These are phyloP conservation scores for Verticillium dahliae DNA, from an alignment of 2,329 filamentous ascomycete genomes.

Conservation along the genomic window DNA sequence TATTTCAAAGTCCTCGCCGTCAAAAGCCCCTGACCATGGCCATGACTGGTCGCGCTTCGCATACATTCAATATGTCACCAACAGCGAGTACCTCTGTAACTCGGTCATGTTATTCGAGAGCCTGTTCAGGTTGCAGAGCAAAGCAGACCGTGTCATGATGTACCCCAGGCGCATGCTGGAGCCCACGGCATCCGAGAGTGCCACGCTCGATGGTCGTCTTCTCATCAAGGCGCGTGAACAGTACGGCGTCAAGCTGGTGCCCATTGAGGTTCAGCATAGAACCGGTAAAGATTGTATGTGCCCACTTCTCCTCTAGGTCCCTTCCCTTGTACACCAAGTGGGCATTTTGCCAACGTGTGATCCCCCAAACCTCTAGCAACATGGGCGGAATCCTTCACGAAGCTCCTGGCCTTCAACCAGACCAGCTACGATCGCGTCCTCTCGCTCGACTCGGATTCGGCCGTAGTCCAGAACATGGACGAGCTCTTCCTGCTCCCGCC, in stretches of 20 bases:
- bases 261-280: constrained; percentile 31
- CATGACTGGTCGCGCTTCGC: constrained; percentile 37
- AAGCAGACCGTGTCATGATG: constrained; percentile 37
- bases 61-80: constrained; percentile 42
- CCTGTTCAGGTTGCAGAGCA: constrained; percentile 31
- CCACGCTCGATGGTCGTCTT: constrained; percentile 22
- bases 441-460: constrained; percentile 54
- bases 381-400: constrained; percentile 60
- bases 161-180: constrained; percentile 33
- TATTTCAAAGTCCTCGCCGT: neutral
- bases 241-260: constrained; percentile 36
- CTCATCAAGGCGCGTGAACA: constrained; percentile 34
- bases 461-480: constrained; percentile 55
- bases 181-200: constrained; percentile 19
- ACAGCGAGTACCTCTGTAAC: constrained; percentile 40
- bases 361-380: constrained; percentile 23
- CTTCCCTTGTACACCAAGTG: neutral
- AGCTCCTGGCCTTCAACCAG: constrained; percentile 60
- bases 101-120: constrained; percentile 43
- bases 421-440: constrained; percentile 46
- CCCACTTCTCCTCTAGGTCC: neutral
- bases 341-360: neutral
- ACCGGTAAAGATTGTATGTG: constrained; percentile 27
- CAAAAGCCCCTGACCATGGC: neutral
- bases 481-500: constrained; percentile 61